Conservation (phyloP, 1,284 basidiomycete genomes). For the Apiotrichum gracile region DNA sequence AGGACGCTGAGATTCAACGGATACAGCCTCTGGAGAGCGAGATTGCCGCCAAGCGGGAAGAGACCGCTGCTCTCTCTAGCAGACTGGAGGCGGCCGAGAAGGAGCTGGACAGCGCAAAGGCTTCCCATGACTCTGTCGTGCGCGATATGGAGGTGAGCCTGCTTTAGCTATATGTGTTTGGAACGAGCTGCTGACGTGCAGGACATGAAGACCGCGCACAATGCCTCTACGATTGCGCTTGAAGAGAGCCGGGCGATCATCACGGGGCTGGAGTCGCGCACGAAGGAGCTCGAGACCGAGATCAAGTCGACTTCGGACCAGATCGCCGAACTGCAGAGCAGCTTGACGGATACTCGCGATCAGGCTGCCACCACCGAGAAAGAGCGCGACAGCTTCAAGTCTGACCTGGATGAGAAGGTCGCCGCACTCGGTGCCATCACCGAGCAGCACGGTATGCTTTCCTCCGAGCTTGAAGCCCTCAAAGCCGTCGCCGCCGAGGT, state of each 20-base stretch:
- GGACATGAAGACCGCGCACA: background rate
- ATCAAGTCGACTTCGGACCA: background rate
- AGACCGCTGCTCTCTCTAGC: constrained; percentile 16
- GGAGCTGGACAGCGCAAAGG: background rate
- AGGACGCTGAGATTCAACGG: too few species aligned
- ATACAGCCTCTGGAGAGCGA: constrained; percentile 5
- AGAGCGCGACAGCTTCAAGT: constrained; percentile 6
- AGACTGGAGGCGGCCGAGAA: background rate
- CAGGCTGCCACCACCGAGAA: background rate
- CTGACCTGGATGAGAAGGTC: background rate
- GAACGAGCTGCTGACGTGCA: background rate
- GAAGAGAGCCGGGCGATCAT: constrained; percentile 3
- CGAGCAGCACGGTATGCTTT: background rate
- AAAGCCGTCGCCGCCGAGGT: background rate
- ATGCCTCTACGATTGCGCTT: background rate
- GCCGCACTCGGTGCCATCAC: background rate
- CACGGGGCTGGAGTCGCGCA: background rate
- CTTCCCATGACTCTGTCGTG: background rate
- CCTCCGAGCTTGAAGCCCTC: background rate
- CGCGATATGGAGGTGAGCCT: background rate
- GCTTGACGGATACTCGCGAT: background rate
- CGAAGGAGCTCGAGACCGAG: constrained; percentile 3
- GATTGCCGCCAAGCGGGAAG: constrained; percentile 17
- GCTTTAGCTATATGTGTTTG: too few species aligned
- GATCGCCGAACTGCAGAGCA: constrained; percentile 2